Base-by-base conservation (phyloP, 106 monocot genomes). In the Iris macrosiphon region DNA sequence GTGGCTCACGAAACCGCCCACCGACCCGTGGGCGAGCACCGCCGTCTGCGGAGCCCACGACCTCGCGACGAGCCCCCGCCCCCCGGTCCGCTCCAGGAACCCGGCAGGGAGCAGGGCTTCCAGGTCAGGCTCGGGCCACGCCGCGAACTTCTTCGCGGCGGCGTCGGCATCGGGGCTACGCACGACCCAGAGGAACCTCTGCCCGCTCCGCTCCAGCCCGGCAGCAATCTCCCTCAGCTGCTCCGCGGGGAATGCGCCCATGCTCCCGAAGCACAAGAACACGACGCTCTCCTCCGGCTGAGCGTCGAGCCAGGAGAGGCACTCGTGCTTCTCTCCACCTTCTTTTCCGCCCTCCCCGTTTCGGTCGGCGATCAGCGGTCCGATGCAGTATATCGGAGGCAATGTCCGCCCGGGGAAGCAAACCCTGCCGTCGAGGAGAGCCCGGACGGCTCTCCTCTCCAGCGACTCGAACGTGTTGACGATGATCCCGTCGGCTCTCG, bases 201-300 rank as follows among this genome's bases (percentile, higher is more conserved):
- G 79, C 48, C 67, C 74, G 65, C 84, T 80, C 15, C 21, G 61
- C 64, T 89, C 89, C 6, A 89, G 50, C 25, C 84, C 89, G 2
- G 12, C 17, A 0, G 89, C 89, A 11, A 84, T 78, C 73, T 84
- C 80, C 49, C 11, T 46, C 1, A 84, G 61, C 62, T 89, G 89
- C 40, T 68, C 64, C 0, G 41, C 61, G 0, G 77, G 62, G 50
- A 89, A 84, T 1, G 8, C n/a, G 0, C 89, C 89, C 30, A 79
- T 13, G 52, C 89, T 89, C 39, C 89, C 89, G 47, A 89, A 89
- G 59, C 76, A 71, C 50, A 89, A 59, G 62, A 89, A 89, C 22
- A 83, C 75, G 3, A 89, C 89, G 45, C 89, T 89, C 15, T 35
- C 57, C 18, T 31, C 38, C 0, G 84, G 89, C 32, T 78, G 84